These are phyloP conservation scores for Cryphonectria nitschkei DNA, from an alignment of 2,329 filamentous ascomycete genomes.

Conservation along the genomic window DNA sequence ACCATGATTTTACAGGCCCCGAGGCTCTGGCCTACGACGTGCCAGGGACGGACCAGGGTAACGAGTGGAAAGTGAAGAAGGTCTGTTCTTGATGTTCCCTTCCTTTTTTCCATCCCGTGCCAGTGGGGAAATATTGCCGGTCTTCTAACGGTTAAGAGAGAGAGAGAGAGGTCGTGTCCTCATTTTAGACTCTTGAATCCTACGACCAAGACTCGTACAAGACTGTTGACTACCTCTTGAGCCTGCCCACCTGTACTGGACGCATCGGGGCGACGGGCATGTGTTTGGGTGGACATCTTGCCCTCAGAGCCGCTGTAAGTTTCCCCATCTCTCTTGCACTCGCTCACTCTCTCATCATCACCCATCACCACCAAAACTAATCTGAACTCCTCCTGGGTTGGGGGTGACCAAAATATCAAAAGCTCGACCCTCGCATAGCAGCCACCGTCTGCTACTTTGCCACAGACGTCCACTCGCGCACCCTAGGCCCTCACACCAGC, in stretches of 20 bases:
- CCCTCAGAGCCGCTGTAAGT: conserved; percentile 60
- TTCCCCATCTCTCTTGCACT: not conserved
- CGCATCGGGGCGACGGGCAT: conserved; percentile 81
- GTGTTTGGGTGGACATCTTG: conserved; percentile 91
- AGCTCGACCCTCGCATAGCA: conserved; percentile 73
- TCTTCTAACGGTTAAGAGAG: not conserved
- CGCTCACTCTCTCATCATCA: conserved; percentile 1
- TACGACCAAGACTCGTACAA: conserved; percentile 80
- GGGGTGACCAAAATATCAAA: no score
- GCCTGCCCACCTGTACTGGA: conserved; percentile 78
- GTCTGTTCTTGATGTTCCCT: conserved; percentile 40
- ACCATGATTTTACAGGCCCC: conserved; percentile 90
- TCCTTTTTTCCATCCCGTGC: not conserved
- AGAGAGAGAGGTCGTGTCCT: not conserved
- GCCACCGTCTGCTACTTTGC: conserved; percentile 89
- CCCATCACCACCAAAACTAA: conserved; percentile 19
- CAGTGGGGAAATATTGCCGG: not conserved
- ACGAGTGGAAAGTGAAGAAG: conserved; percentile 83
- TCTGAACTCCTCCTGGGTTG: not conserved
- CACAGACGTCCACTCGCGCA: conserved; percentile 83
- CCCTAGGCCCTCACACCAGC: conserved; percentile 64
- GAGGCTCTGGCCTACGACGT: conserved; percentile 84
- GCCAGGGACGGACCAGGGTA: conserved; percentile 85
- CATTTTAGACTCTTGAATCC: conserved; percentile 71
- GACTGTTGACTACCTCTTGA: conserved; percentile 71